Conservation (phyloP, 306 rosid genomes). For the Inga oerstediana region DNA sequence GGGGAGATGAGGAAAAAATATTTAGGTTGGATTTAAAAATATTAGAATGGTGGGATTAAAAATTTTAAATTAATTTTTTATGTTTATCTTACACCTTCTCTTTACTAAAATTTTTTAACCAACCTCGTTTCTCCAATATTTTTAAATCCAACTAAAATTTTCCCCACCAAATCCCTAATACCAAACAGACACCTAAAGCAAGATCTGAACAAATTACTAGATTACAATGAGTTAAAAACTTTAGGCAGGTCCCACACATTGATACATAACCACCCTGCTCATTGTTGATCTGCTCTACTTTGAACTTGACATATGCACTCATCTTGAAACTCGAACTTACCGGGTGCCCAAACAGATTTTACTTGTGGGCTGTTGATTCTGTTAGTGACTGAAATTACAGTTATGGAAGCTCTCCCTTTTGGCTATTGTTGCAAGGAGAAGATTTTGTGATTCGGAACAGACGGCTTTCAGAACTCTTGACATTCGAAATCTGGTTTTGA, state of each 20-base stretch:
- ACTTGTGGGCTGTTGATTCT: slow-evolving; percentile 38
- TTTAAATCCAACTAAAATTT: too few relatives aligned
- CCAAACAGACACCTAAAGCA: not conserved
- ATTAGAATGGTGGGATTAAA: too few relatives aligned
- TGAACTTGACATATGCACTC: slow-evolving; percentile 22
- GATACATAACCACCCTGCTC: slow-evolving; percentile 25
- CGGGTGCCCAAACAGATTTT: slow-evolving; percentile 31
- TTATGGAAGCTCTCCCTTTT: slow-evolving; percentile 33
- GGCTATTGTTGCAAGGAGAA: not conserved
- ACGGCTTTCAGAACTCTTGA: slow-evolving; percentile 78
- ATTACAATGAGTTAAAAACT: not conserved
- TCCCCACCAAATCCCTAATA: too few relatives aligned
- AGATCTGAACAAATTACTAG: not conserved
- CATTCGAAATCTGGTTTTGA: slow-evolving; percentile 89
- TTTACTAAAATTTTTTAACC: too few relatives aligned
- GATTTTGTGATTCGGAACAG: not conserved
- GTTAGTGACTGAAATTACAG: slow-evolving; percentile 37
- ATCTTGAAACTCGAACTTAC: not conserved
- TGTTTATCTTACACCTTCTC: too few relatives aligned
- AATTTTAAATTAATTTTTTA: too few relatives aligned
- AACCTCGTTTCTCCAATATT: too few relatives aligned
- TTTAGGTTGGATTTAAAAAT: too few relatives aligned
- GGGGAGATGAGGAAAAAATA: too few relatives aligned
- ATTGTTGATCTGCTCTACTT: slow-evolving; percentile 14
- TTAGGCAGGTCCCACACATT: slow-evolving; percentile 27